Base-by-base conservation (phyloP, 495 filamentous ascomycete species). In the Penicillium turbatum region DNA sequence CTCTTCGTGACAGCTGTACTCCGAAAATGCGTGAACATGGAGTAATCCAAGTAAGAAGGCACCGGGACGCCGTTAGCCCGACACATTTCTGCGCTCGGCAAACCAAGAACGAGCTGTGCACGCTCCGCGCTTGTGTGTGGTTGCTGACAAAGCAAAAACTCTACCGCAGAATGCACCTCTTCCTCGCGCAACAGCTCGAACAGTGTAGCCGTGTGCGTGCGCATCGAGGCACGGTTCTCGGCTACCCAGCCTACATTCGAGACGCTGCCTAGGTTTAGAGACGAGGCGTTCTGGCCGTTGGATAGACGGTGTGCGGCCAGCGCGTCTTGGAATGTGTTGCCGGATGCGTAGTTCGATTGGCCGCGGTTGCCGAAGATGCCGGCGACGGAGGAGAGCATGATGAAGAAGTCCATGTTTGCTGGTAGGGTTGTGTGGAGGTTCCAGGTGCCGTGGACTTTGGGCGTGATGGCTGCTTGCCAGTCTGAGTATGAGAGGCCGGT, bases 311-410 rank as follows among this genome's bases (percentile, higher is more conserved):
- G 63, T 0, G 59, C 61, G 5, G 73, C 72, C 1, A 77, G 59
- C 0, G 61, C 66, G 35, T 77, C 74, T 56, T 74, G 70, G 43
- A 70, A 77, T 0, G 71, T 71, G n/a, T 73, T 73, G 21, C 78
- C 82, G 0, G 80, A 76, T 4, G 78, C 73, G 56, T 85, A 85
- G 43, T 79, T 78, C 5, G 75, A 68, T 53, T 85, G 80, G 0
- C 74, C 73, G 71, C 12, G 76, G 74, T 65, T 66, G 12, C 64
- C 61, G 30, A 67, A 59, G 12, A 64, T 62, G 5, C 64, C 64
- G 0, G 59, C 56, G n/a, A 71, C 51, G 0, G 81, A 84, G 0
- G 64, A 64, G 9, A 71, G 47, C 56, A 72, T 64, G 31, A 71
- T 54, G 43, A 71, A 73, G 49, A 73, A 73, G 41, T 71, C 64